Base-by-base conservation (phyloP, 768 basidiomycete species). In the Baorangia bicolor region DNA sequence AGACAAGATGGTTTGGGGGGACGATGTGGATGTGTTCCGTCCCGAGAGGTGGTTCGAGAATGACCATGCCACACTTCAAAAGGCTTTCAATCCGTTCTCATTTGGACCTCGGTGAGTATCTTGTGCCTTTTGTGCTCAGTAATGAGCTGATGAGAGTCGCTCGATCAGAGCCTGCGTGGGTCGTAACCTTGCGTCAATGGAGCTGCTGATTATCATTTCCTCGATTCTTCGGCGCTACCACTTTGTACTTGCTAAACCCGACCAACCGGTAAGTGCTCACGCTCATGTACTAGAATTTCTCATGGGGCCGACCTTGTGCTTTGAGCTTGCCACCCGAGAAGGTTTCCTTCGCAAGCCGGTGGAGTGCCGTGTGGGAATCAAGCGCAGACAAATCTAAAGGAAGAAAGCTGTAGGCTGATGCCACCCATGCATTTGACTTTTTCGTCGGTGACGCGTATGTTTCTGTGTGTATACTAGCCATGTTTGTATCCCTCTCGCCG, bases 281-380 rank as follows among this genome's bases (percentile, higher is more conserved):
- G 45, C 5, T 43, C 41, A 27, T 39, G 27, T 7, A 14, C 31
- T 33, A 33, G 38, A 18, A 49, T 60, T 49, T 63, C 51, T 33
- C 56, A 47, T 34, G 39, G 49, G 8, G n/a, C 23, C 34, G 43
- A 56, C 28, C 33, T 37, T 49, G 40, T 48, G 12, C 63, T 41
- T 31, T 48, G 18, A 92, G 86, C 73, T 94, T 51, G 77, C 82
- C 35, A 92, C 87, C 1, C 76, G 83, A 16, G 93, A 96, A 74
- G 94, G 94, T 3, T 95, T 96, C 75, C 74, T 95, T 58, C 78
- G 93, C 61, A 95, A 94, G 75, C 92, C 92, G 0, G 70, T 89
- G 30, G 75, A 72, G 20, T 93, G 91, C 65, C 74, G 68, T 50
- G 85, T 94, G 41, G 90, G 91, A 23, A 80, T 94, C 64, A 84